phyloP scores from a whole-genome alignment of 257 asterid genomes.

The Fraxinus americana region DNA sequence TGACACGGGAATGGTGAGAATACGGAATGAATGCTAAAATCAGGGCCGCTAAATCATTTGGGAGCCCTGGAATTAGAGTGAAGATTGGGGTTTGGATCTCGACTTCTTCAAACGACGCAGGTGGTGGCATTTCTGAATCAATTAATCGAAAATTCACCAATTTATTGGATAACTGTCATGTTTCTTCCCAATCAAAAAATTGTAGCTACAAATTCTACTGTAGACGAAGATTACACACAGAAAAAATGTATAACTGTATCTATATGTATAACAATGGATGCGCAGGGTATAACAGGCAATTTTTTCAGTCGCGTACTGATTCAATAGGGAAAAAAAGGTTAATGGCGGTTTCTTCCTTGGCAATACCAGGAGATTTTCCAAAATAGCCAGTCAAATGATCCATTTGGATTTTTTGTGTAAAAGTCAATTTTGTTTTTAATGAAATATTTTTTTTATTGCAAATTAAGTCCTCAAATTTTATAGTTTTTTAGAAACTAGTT shows the following conservation, averaged over 20 bases:
- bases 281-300: background rate
- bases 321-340: background rate
- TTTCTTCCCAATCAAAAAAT: background rate
- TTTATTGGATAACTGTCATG: background rate
- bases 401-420: too few species aligned
- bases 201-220: conserved; percentile 9
- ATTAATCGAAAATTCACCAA: conserved; percentile 19
- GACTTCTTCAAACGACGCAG: conserved; percentile 41
- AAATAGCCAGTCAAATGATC: too few species aligned
- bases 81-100: conserved; percentile 49
- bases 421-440: too few species aligned
- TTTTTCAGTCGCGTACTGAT: background rate
- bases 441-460: too few species aligned
- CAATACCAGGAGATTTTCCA: too few species aligned
- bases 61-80: conserved; percentile 80
- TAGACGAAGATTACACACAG: background rate
- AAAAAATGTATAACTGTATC: too few species aligned
- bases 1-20: conserved; percentile 78
- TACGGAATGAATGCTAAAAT: conserved; percentile 73
- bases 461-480: too few species aligned
- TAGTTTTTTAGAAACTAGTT: too few species aligned
- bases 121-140: conserved; percentile 53
- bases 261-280: background rate
- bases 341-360: conserved; percentile 30
- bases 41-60: conserved; percentile 73